Percentiles rank a stretch among this genome's conserved stretches.
These are phyloP conservation scores for Melampsora americana DNA, from an alignment of 1,284 basidiomycete genomes.

Conservation along the genomic window DNA sequence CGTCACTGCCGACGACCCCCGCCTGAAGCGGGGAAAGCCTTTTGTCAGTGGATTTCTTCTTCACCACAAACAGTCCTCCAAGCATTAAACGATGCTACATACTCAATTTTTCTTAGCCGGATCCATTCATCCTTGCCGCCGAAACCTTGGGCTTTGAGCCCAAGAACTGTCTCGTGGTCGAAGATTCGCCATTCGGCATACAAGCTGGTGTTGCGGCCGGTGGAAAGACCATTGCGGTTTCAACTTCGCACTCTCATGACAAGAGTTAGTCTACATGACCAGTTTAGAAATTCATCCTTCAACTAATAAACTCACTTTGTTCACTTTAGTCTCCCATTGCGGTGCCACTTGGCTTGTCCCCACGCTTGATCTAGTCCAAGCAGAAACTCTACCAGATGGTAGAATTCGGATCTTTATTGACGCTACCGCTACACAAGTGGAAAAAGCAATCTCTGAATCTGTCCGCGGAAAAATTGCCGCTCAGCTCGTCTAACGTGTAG, in stretches of 20 bases:
- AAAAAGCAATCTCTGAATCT: slow-evolving; percentile 26
- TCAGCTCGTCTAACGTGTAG: too few relatives aligned
- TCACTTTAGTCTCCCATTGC: slow-evolving; percentile 24
- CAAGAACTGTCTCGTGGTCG: slow-evolving; percentile 63
- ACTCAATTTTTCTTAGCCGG: slow-evolving; percentile 57
- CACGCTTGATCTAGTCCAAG: slow-evolving; percentile 53
- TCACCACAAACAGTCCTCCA: too few relatives aligned
- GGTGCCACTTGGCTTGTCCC: slow-evolving; percentile 36
- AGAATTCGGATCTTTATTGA: slow-evolving; percentile 51
- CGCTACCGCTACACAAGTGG: slow-evolving; percentile 23
- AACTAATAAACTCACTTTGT: too few relatives aligned
- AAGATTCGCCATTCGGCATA: slow-evolving; percentile 59
- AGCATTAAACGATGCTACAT: too few relatives aligned
- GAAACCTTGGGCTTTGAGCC: slow-evolving; percentile 64
- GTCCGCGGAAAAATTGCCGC: neutral
- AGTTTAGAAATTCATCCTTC: too few relatives aligned
- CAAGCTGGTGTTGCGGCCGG: slow-evolving; percentile 67
- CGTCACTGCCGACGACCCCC: slow-evolving; percentile 71
- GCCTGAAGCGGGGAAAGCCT: slow-evolving; percentile 54
- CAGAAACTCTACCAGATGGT: slow-evolving; percentile 53
- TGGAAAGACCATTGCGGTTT: slow-evolving; percentile 71
- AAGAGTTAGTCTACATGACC: slow-evolving; percentile 24
- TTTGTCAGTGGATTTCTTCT: slow-evolving; percentile 46
- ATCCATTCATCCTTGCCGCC: slow-evolving; percentile 72
- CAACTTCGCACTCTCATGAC: slow-evolving; percentile 58